Evolutionary conservation across 2,329 filamentous ascomycete genomes (phyloP).

Genomic region (Seiridium unicorne): DNA sequence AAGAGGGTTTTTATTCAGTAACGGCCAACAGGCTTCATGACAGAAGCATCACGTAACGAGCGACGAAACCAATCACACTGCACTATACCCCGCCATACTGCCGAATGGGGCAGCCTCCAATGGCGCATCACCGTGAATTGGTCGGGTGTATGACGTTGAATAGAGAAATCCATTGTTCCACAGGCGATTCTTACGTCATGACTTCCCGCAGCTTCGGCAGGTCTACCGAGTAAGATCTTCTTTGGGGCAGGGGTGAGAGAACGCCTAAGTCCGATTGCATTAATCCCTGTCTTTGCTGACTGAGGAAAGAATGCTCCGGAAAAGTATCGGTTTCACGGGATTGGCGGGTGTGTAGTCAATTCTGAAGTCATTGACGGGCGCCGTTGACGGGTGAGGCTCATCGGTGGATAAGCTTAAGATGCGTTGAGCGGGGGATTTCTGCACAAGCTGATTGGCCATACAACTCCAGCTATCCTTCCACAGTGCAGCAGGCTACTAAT

Average conservation of each 20-base stretch:
- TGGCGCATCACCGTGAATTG: background rate
- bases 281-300: no score
- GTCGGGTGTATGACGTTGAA: slow-evolving; percentile 4
- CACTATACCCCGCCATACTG: background rate
- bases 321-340: no score
- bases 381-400: background rate
- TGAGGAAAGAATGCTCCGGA: no score
- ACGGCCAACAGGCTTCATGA: background rate
- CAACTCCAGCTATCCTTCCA: background rate
- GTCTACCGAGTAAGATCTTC: background rate
- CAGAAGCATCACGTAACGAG: background rate
- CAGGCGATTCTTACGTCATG: slow-evolving; percentile 5
- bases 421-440: no score
- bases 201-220: background rate
- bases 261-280: background rate
- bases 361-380: background rate
- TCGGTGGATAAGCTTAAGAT: no score
- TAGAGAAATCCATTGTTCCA: background rate
- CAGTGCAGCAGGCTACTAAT: no score
- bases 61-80: background rate
- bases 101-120: background rate
- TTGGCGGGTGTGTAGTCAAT: background rate
- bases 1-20: no score
- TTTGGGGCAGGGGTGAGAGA: background rate
- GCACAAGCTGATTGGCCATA: background rate